Percentiles rank a stretch among this genome's conserved stretches.
These are phyloP conservation scores for Tuber melanosporum DNA, from an alignment of 495 filamentous ascomycete genomes.

Conservation along the genomic window DNA sequence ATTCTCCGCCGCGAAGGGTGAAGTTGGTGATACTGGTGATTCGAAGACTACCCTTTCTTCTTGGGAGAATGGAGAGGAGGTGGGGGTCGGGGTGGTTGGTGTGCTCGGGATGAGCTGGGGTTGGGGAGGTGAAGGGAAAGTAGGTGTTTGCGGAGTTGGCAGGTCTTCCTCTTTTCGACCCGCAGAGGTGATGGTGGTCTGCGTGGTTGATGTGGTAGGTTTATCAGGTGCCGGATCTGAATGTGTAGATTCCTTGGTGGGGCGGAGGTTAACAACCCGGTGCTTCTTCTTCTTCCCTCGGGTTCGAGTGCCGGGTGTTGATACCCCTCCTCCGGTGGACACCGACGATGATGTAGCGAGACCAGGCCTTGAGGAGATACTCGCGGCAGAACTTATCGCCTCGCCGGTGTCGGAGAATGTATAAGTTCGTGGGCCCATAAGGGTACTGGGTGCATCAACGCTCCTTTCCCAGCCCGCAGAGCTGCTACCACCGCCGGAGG, in stretches of 20 bases:
- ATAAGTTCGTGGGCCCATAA: constrained; percentile 48
- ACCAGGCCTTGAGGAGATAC: constrained; percentile 47
- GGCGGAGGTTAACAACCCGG: constrained; percentile 82
- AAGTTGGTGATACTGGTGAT: constrained; percentile 24
- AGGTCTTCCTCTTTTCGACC: constrained; percentile 2
- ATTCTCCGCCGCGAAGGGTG: constrained; percentile 28
- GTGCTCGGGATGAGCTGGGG: constrained; percentile 11
- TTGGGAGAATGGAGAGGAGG: constrained; percentile 10
- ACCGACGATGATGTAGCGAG: constrained; percentile 47
- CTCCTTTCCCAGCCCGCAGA: constrained; percentile 57
- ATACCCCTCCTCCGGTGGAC: constrained; percentile 42
- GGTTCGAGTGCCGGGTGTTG: constrained; percentile 47
- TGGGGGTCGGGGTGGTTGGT: constrained; percentile 27
- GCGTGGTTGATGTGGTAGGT: constrained; percentile 20
- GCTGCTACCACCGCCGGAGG: constrained; percentile 47
- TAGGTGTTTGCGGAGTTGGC: not conserved
- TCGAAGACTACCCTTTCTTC: constrained; percentile 16
- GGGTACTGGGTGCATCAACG: constrained; percentile 51
- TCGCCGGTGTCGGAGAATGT: constrained; percentile 53
- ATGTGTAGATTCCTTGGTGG: constrained; percentile 6
- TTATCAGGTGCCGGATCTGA: constrained; percentile 18
- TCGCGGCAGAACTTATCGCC: constrained; percentile 47
- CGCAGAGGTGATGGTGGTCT: constrained; percentile 10
- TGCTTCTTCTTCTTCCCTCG: constrained; percentile 75
- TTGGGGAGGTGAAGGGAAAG: constrained; percentile 14